Percentiles rank a stretch among this genome's conserved stretches.
Evolutionary conservation across 345 rosid genomes (phyloP).

Genomic region (Acer campestre): DNA sequence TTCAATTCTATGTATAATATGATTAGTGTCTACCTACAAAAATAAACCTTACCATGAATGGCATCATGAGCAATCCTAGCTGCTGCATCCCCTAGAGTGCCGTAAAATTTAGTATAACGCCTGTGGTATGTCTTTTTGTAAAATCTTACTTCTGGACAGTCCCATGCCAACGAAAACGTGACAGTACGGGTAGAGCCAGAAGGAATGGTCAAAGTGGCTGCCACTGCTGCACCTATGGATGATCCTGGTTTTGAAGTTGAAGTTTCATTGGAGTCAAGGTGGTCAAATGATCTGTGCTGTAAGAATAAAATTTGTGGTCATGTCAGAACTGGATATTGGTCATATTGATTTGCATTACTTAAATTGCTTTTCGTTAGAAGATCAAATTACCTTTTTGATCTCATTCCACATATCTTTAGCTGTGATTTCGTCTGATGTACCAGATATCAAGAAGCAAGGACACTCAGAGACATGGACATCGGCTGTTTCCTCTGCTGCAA

Average conservation of each 20-base stretch:
- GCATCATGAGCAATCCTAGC: conserved; percentile 81
- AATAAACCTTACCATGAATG: conserved; percentile 54
- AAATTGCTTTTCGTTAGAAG: background rate
- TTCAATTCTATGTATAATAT: background rate
- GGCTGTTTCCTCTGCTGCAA: conserved; percentile 66
- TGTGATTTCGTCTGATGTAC: conserved; percentile 48
- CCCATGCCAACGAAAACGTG: conserved; percentile 91
- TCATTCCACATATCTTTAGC: conserved; percentile 96
- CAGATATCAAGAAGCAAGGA: conserved; percentile 69
- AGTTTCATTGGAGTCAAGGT: conserved; percentile 42
- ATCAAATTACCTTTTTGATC: conserved; percentile 62
- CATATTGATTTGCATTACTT: background rate
- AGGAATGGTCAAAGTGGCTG: conserved; percentile 78
- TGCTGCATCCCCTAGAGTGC: conserved; percentile 80
- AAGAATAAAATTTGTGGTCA: background rate
- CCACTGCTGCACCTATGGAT: conserved; percentile 90
- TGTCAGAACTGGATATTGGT: background rate
- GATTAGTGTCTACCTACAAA: background rate
- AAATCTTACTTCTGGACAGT: conserved; percentile 84
- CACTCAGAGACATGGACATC: conserved; percentile 70
- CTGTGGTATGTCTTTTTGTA: conserved; percentile 78
- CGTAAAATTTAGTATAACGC: conserved; percentile 89
- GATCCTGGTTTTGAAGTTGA: conserved; percentile 79
- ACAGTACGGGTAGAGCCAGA: conserved; percentile 57
- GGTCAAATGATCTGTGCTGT: conserved; percentile 75